phyloP scores from a whole-genome alignment of 2,329 filamentous ascomycete species.

The Chrysosporium queenslandicum region DNA sequence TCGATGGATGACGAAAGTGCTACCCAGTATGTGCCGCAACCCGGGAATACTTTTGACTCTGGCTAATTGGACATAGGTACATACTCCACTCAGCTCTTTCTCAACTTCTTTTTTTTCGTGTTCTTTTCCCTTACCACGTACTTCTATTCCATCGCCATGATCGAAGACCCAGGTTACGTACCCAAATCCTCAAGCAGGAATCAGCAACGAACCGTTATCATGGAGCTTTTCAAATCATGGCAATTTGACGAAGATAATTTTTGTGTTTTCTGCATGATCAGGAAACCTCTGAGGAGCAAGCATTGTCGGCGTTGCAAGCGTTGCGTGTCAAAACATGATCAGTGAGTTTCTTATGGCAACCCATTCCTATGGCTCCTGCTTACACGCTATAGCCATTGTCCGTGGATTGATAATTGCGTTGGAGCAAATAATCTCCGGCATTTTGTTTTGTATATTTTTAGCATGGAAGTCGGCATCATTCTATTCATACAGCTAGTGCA shows the following conservation, averaged over 20 bases:
- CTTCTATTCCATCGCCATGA: conserved; percentile 81
- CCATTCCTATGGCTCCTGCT: conserved; percentile 5
- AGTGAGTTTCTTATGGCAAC: conserved; percentile 51
- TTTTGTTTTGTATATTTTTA: conserved; percentile 82
- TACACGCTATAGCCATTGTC: conserved; percentile 62
- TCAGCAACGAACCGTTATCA: conserved; percentile 79
- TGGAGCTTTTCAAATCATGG: conserved; percentile 72
- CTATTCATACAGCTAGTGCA: conserved; percentile 62
- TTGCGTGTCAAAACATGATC: conserved; percentile 92
- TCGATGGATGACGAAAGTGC: conserved; percentile 62
- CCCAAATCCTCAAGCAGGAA: conserved; percentile 82
- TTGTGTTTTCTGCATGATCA: conserved; percentile 88
- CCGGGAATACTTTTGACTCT: not conserved
- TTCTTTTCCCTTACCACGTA: conserved; percentile 61
- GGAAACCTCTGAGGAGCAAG: conserved; percentile 85
- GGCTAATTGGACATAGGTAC: conserved; percentile 46
- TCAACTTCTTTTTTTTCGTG: conserved; percentile 64
- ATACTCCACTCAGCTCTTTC: conserved; percentile 55
- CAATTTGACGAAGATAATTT: conserved; percentile 93
- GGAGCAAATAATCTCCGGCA: conserved; percentile 93
- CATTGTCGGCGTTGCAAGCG: conserved; percentile 86
- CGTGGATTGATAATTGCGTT: conserved; percentile 95
- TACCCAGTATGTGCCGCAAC: conserved; percentile 51
- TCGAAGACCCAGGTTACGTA: conserved; percentile 81
- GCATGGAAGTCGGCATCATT: conserved; percentile 63